A percentile compares a stretch with the other conserved stretches of the same genome.
Evolutionary conservation across 2,329 filamentous ascomycete genomes (phyloP).

Genomic region (Arthrocladium fulminans): DNA sequence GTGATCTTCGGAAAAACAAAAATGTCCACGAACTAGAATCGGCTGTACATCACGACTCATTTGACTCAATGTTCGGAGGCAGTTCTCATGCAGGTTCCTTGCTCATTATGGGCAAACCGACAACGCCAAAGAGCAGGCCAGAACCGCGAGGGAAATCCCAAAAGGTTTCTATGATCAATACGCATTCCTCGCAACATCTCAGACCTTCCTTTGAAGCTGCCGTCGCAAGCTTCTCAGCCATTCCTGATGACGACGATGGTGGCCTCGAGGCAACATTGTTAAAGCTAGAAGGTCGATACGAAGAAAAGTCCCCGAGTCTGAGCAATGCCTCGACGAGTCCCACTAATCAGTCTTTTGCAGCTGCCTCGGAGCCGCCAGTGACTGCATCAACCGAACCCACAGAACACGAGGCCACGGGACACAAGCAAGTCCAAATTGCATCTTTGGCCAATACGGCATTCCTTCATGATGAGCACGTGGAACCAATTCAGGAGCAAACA

Average conservation of each 20-base stretch:
- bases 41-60: slow-evolving; percentile 28
- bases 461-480: slow-evolving; percentile 5
- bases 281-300: slow-evolving; percentile 83
- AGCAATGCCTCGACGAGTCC: slow-evolving; percentile 2
- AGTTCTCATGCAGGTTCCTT: slow-evolving; percentile 23
- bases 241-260: slow-evolving; percentile 81
- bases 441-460: background rate
- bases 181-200: slow-evolving; percentile 48
- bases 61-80: slow-evolving; percentile 29
- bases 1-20: slow-evolving; percentile 60
- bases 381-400: background rate
- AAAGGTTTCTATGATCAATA: slow-evolving; percentile 37
- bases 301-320: slow-evolving; percentile 39
- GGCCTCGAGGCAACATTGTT: slow-evolving; percentile 86
- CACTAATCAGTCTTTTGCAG: background rate
- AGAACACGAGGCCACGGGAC: background rate
- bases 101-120: slow-evolving; percentile 22
- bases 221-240: slow-evolving; percentile 74
- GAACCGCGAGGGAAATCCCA: slow-evolving; percentile 20
- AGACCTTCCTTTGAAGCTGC: slow-evolving; percentile 76
- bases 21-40: slow-evolving; percentile 56
- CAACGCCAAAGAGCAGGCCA: slow-evolving; percentile 15
- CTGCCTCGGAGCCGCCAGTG: background rate
- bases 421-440: background rate
- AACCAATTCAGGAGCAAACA: background rate